These are phyloP conservation scores for Boletus bicolor DNA, from an alignment of 768 basidiomycete genomes.

Conservation along the genomic window DNA sequence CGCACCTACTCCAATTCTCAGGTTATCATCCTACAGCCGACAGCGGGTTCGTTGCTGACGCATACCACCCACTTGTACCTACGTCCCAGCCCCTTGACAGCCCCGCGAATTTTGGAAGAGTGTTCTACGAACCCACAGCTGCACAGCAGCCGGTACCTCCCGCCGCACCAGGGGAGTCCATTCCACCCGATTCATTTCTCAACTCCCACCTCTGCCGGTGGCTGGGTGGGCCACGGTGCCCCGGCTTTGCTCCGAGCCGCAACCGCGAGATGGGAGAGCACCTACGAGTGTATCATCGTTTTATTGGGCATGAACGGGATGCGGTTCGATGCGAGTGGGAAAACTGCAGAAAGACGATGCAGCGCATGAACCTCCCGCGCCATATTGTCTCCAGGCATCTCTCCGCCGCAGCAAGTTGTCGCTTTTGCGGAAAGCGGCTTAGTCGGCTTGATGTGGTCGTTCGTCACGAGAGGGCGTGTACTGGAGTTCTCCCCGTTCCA, in stretches of 20 bases:
- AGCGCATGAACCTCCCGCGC: constrained; percentile 30
- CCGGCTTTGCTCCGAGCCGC: constrained; percentile 23
- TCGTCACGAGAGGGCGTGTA: constrained; percentile 26
- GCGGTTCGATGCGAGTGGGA: constrained; percentile 25
- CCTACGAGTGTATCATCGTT: constrained; percentile 17
- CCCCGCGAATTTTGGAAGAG: background rate
- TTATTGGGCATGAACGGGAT: constrained; percentile 28
- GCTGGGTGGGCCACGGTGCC: constrained; percentile 22
- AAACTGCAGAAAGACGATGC: constrained; percentile 19
- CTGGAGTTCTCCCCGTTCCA: background rate
- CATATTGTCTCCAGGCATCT: constrained; percentile 30
- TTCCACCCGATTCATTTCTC: constrained; percentile 1
- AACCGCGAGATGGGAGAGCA: constrained; percentile 32
- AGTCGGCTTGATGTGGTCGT: constrained; percentile 27
- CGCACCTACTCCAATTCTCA: background rate
- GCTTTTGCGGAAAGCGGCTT: constrained; percentile 21
- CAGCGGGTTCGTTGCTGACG: background rate
- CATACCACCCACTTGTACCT: background rate
- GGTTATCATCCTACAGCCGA: background rate
- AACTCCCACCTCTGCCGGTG: constrained; percentile 18
- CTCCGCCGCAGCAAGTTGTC: constrained; percentile 21
- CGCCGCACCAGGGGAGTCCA: constrained; percentile 3
- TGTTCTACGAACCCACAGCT: background rate
- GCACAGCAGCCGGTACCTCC: constrained; percentile 15
- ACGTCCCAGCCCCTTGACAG: background rate